These are phyloP conservation scores for Achaetomiella virescens DNA, from an alignment of 495 filamentous ascomycete genomes.

Conservation along the genomic window DNA sequence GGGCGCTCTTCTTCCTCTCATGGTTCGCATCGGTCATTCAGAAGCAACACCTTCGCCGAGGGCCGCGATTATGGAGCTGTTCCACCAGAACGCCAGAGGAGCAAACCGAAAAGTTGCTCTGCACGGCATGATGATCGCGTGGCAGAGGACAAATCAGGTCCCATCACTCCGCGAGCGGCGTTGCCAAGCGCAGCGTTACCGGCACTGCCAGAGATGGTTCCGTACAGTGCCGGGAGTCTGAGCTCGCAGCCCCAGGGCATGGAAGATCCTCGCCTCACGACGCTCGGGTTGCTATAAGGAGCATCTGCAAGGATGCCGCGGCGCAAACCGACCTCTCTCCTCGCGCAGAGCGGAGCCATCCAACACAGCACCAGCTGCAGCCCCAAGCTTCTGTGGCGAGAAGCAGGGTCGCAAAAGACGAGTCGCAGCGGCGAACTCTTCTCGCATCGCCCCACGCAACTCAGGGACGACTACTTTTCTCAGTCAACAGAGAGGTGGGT, in stretches of 20 bases:
- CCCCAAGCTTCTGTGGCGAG: not conserved
- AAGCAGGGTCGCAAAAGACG: not conserved
- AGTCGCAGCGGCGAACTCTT: not conserved
- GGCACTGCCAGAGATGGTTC: not conserved
- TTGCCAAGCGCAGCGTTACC: not conserved
- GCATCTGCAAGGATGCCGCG: not conserved
- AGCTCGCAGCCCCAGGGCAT: not conserved
- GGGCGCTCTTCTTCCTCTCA: not conserved
- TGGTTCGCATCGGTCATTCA: not conserved
- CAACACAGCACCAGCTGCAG: not conserved
- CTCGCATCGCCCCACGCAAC: too few relatives aligned
- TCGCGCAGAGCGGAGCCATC: not conserved
- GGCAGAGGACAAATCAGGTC: not conserved
- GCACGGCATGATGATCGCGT: constrained; percentile 18
- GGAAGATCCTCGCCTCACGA: not conserved
- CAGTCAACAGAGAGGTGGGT: not conserved
- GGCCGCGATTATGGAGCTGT: not conserved
- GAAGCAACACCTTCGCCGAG: not conserved
- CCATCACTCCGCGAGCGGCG: not conserved
- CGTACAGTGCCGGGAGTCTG: not conserved
- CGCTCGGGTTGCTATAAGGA: not conserved
- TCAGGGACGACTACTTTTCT: not conserved
- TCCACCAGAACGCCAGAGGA: not conserved
- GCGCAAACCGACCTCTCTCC: constrained; percentile 1
- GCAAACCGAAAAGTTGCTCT: constrained; percentile 23